These are phyloP conservation scores for Fusarium succisae DNA, from an alignment of 2,329 filamentous ascomycete species.

Conservation along the genomic window DNA sequence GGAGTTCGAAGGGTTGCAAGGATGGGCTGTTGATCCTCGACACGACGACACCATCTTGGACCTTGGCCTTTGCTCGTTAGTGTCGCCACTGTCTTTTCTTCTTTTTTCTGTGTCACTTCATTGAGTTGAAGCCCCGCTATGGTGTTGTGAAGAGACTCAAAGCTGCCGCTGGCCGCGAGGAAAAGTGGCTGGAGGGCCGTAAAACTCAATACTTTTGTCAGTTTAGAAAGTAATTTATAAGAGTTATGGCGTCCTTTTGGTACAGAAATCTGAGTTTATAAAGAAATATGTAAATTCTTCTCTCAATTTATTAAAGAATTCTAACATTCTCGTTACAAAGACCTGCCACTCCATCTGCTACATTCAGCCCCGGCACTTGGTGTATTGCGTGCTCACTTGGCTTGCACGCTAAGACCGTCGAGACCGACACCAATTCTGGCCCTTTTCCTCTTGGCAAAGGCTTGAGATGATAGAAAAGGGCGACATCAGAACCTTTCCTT, in stretches of 20 bases:
- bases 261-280: too few species aligned
- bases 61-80: background rate
- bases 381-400: conserved; percentile 39
- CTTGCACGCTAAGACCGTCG: conserved; percentile 24
- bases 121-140: background rate
- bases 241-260: background rate
- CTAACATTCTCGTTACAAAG: too few species aligned
- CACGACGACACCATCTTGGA: background rate
- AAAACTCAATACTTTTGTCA: background rate
- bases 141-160: background rate
- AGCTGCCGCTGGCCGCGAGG: rapidly evolving
- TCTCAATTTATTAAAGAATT: rapidly evolving
- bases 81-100: background rate
- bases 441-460: background rate
- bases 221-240: background rate
- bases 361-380: conserved; percentile 13
- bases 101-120: too few species aligned
- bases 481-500: background rate
- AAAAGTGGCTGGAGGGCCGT: background rate
- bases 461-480: conserved; percentile 15
- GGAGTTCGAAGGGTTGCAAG: background rate
- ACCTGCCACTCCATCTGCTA: background rate
- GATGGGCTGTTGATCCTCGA: background rate
- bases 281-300: rapidly evolving
- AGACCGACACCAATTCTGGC: conserved; percentile 1